Base-by-base conservation (phyloP, 2,329 filamentous ascomycete species). In the Arthrocladium fulminans region DNA sequence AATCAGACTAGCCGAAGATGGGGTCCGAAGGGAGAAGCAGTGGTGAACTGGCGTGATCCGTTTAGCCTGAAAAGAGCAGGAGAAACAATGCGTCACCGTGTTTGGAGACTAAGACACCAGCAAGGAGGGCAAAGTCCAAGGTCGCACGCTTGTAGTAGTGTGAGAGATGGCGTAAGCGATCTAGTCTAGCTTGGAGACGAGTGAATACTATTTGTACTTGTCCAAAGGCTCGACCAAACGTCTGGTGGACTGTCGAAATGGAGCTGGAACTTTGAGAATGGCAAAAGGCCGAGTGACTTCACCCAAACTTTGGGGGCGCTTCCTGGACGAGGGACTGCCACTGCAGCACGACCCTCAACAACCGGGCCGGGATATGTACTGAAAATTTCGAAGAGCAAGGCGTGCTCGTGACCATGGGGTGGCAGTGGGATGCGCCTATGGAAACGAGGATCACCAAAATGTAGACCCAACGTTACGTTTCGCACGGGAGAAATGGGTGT, bases 1-100 rank as follows among this genome's bases (percentile, higher is more conserved):
- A 47, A 50, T 45, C 47, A 38, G 49, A 48, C 48, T 41, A 54
- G 47, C 46, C 51, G 50, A 54, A 41, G 48, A 24, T 39, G 23
- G 32, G 29, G 22, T 12, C n/a, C 7, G 20, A 17, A 23, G 9
- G 32, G 4, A 13, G 15, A 37, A 39, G 34, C 15, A 24, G 17
- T 12, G 15, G n/a, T 13, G 30, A 27, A 20, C 35, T 47, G 44
- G 29, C 44, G 42, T 35, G 29, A 20, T 25, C 25, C 24, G 32
- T 47, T 29, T 47, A 47, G 44, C 19, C 32, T 47, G 32, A 27
- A 27, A 47, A 19, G n/a, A n/a, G n/a, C n/a, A 23, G 22, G 12
- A n/a, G 20, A 41, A 27, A 48, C 37, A 19, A 17, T 32, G 22
- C 23, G 10, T 30, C 17, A 30, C 37, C 20, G n/a, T 3, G 43